Percentiles rank a stretch among this genome's conserved stretches.
Evolutionary conservation across 2,329 filamentous ascomycete species (phyloP).

Genomic region (Penicillium sclerotigenum): DNA sequence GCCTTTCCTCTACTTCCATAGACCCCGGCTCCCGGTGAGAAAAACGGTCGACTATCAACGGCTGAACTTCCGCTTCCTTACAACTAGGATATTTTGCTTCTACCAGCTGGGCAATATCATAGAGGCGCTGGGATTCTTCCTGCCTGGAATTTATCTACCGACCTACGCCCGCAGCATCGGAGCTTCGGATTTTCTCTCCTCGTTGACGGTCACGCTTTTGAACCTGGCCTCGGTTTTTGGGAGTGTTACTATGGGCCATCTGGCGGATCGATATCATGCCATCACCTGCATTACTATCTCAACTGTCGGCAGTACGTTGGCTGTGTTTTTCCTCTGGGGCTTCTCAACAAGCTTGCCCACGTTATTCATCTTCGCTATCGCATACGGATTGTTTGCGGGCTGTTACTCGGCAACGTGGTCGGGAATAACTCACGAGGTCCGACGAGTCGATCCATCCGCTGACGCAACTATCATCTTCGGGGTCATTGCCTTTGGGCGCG

Average conservation of each 20-base stretch:
- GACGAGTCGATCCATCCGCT: conserved; percentile 32
- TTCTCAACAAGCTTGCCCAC: conserved; percentile 42
- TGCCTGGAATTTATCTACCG: conserved; percentile 40
- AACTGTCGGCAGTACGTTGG: conserved; percentile 40
- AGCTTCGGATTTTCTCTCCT: conserved; percentile 21
- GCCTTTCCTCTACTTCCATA: conserved; percentile 38
- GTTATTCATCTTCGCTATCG: conserved; percentile 42
- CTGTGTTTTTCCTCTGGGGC: conserved; percentile 50
- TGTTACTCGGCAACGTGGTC: conserved; percentile 47
- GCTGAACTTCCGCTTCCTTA: conserved; percentile 41
- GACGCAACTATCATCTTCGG: conserved; percentile 52
- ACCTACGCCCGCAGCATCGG: conserved; percentile 34
- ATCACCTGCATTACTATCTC: conserved; percentile 44
- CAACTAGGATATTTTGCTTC: conserved; percentile 40
- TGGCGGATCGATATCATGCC: conserved; percentile 43
- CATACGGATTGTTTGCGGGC: conserved; percentile 47
- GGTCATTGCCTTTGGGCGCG: conserved; percentile 49
- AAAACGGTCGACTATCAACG: conserved; percentile 32
- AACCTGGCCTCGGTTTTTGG: conserved; percentile 35
- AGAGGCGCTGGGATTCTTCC: conserved; percentile 37
- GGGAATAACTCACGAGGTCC: conserved; percentile 45
- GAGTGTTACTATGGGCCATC: conserved; percentile 33
- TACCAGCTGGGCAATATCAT: conserved; percentile 47
- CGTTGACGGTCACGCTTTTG: conserved; percentile 31
- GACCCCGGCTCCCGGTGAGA: conserved; percentile 40